Evolutionary conservation across 2,329 filamentous ascomycete genomes (phyloP).

Genomic region (Leptosphaerulina australis): DNA sequence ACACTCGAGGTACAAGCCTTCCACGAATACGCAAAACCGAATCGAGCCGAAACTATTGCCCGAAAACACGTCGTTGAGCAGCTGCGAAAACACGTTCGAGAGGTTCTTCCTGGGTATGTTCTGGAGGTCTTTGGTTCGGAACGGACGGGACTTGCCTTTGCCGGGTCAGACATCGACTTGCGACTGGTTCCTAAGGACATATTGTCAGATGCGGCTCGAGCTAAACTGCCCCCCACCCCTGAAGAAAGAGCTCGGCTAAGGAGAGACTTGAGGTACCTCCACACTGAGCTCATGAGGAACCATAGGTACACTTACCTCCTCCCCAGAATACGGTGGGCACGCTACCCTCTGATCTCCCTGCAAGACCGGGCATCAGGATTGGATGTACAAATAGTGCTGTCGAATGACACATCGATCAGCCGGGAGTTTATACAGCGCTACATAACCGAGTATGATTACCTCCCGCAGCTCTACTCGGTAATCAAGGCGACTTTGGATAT

Average conservation of each 20-base stretch:
- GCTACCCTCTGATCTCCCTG: slow-evolving; percentile 51
- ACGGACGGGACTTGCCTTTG: slow-evolving; percentile 57
- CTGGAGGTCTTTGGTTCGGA: slow-evolving; percentile 61
- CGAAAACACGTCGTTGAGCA: slow-evolving; percentile 45
- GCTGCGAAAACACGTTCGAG: slow-evolving; percentile 26
- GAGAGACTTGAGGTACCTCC: slow-evolving; percentile 12
- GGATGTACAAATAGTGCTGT: slow-evolving; percentile 59
- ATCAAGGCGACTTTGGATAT: slow-evolving; percentile 59
- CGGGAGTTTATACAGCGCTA: slow-evolving; percentile 55
- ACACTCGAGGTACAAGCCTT: slow-evolving; percentile 36
- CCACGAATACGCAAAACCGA: slow-evolving; percentile 46
- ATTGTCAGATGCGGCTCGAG: slow-evolving; percentile 3
- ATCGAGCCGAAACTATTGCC: slow-evolving; percentile 50
- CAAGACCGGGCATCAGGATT: slow-evolving; percentile 57
- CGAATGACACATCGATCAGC: slow-evolving; percentile 50
- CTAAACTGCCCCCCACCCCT: slow-evolving; percentile 24
- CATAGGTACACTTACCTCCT: slow-evolving; percentile 20
- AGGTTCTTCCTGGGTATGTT: slow-evolving; percentile 28
- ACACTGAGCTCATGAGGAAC: neutral
- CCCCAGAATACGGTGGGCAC: slow-evolving; percentile 32
- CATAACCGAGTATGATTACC: slow-evolving; percentile 55
- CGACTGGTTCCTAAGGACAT: slow-evolving; percentile 36
- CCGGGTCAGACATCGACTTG: slow-evolving; percentile 62
- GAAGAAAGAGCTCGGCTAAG: slow-evolving; percentile 14
- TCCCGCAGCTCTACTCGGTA: slow-evolving; percentile 58